Evolutionary conservation across 1,284 basidiomycete species (phyloP), one percentile per base, ranked within the genome.

Genomic region (Abortiporus biennis): DNA sequence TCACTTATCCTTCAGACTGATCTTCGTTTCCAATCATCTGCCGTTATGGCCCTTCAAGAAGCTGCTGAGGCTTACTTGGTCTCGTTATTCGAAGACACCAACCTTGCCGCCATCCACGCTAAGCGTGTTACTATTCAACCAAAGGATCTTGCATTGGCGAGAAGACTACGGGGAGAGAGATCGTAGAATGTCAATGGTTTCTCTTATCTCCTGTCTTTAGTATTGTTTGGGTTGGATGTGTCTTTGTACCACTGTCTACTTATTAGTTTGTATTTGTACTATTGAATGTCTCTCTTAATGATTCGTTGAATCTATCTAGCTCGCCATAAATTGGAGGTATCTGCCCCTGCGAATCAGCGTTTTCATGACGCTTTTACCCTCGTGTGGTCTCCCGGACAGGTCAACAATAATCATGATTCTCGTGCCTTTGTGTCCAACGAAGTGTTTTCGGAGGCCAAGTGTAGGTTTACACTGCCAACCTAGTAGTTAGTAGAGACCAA

Each of bases 11-110:
- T 43, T 51, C 50, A 83, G 80, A 82, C 79, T 46, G 90, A 94
- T 65, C 76, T 94, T 52, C 87, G 91, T 54, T 94, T 94, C 86
- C 90, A 93, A 74, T 92, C 89, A 36, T 92, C 87, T 16, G 91
- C 91, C 49, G 86, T 94, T 54, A 84, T 89, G 72, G 91, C 88
- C 42, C 76, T 94, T 44, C 90, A 94, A 68, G 90, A 94, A 72
- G 89, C 90, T 2, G 76, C 87, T 44, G 91, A 94, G 72, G 91
- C 91, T 15, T 93, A 94, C 75, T 86, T 93, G 54, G 90, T 93
- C 66, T 89, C 86, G 23, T 74, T 92, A 57, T 92, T 92, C 64
- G 81, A 85, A 62, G 81, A 86, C 64, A 85, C 84, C 64, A 88
- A 88, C 70, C 72, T 87, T 56, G 83, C 83, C 48, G 86, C 85